Evolutionary conservation across 331 rosid species (phyloP).

Genomic region (Rhamnella rubrinervis): DNA sequence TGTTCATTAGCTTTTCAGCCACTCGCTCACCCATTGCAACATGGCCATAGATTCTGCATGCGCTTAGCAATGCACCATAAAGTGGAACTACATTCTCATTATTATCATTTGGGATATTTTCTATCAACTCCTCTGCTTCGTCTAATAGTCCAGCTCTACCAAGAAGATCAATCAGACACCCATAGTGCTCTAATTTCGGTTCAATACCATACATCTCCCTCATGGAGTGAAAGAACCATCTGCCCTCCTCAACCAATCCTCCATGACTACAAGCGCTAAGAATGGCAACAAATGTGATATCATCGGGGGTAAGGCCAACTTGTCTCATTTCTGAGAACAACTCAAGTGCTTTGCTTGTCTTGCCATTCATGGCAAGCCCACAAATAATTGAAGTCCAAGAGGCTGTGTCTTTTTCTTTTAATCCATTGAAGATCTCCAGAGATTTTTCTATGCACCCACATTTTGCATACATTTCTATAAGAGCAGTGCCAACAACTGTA

Average conservation of each 20-base stretch:
- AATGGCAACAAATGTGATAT: conserved; percentile 60
- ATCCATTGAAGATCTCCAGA: conserved; percentile 49
- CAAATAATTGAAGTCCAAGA: conserved; percentile 73
- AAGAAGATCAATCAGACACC: conserved; percentile 67
- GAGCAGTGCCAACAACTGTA: conserved; percentile 68
- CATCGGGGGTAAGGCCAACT: conserved; percentile 59
- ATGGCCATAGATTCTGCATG: conserved; percentile 69
- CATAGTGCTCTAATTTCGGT: conserved; percentile 70
- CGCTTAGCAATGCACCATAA: conserved; percentile 73
- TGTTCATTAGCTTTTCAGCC: conserved; percentile 42
- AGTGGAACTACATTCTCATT: conserved; percentile 45
- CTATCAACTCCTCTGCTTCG: conserved; percentile 67
- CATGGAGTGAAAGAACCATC: conserved; percentile 51
- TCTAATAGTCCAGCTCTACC: conserved; percentile 65
- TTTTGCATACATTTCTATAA: conserved; percentile 75
- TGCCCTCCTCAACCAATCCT: conserved; percentile 76
- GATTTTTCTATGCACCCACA: conserved; percentile 63
- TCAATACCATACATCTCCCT: conserved; percentile 37
- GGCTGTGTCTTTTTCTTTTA: conserved; percentile 60
- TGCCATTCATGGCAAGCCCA: conserved; percentile 76
- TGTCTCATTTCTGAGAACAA: conserved; percentile 59
- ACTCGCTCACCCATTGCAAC: conserved; percentile 65
- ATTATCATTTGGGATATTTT: conserved; percentile 40
- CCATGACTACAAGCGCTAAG: conserved; percentile 70
- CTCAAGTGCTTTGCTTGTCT: conserved; percentile 52